Conservation (phyloP, 768 basidiomycete genomes). For the Scleroderma citrinum region DNA sequence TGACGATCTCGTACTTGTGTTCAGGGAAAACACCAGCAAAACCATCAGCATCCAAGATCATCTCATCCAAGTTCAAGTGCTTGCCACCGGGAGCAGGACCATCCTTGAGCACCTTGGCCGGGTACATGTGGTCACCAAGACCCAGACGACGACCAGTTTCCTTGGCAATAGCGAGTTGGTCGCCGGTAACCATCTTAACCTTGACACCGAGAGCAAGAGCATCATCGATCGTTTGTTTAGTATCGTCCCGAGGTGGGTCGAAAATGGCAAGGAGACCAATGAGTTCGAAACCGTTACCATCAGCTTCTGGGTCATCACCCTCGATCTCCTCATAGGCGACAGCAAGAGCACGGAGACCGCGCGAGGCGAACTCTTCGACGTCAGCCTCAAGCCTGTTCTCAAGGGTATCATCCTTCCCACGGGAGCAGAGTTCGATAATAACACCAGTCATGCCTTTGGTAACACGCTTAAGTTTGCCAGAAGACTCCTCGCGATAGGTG, state of each 20-base stretch:
- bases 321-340: constrained; percentile 93
- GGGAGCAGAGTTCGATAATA: constrained; percentile 94
- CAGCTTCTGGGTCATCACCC: constrained; percentile 72
- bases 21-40: constrained; percentile 99
- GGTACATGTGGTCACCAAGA: constrained; percentile 99
- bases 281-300: constrained; percentile 96
- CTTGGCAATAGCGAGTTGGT: constrained; percentile 99
- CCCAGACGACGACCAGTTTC: constrained; percentile 98
- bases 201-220: constrained; percentile 92
- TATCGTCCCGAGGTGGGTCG: constrained; percentile 96
- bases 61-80: constrained; percentile 84
- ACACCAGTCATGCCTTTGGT: constrained; percentile 99
- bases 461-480: constrained; percentile 96
- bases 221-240: constrained; percentile 98
- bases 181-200: constrained; percentile 99
- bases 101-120: constrained; percentile 97
- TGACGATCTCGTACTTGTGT: constrained; percentile 99
- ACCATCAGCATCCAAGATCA: constrained; percentile 99
- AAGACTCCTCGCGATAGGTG: constrained; percentile 89
- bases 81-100: constrained; percentile 85
- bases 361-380: constrained; percentile 91
- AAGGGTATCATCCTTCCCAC: constrained; percentile 92
- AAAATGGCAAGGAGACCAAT: constrained; percentile 97
- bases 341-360: constrained; percentile 95
- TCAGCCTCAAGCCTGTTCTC: constrained; percentile 91